Base-by-base conservation (phyloP, 768 basidiomycete species). In the Leucocoprinus leucothites region DNA sequence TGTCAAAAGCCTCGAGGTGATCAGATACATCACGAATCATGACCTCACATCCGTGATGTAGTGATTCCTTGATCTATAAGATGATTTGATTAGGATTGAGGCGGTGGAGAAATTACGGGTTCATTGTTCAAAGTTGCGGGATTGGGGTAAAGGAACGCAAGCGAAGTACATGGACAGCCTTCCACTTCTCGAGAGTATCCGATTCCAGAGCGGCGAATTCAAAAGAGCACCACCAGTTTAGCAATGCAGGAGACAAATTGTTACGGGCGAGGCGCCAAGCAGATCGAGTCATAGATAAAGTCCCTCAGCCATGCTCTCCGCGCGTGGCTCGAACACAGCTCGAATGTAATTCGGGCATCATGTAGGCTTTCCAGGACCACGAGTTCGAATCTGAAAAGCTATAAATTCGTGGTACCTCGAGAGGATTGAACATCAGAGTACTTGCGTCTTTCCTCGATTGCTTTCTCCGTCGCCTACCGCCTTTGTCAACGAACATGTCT, bases 401-500 rank as follows among this genome's bases (percentile, higher is more conserved):
- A 38, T 38, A 38, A 38, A n/a, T 3, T 9, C 38, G 6, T 38
- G 38, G 14, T n/a, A 5, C 38, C 16, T 38, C 11, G 38, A 38
- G 38, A 11, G 16, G 11, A 38, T n/a, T 38, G 16, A 38, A 13
- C 38, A 38, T 38, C 38, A 38, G 31, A 34, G 4, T 38, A 4
- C 4, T n/a, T 38, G 6, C 6, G 14, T n/a, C 38, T 38, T 13
- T 38, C 14, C 16, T n/a, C 16, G 16, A n/a, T n/a, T 38, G 9
- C 14, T 11, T n/a, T 38, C 38, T 38, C 4, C 38, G 16, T 11
- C 31, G 31, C 6, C 31, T 31, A 5, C 11, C 6, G 5, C 11
- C 11, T 38, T 38, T 38, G 4, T 38, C 38, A 3, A n/a, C 38
- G 38, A 38, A 38, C 36, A 51, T 55, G 48, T 56, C 56, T 16